Evolutionary conservation across 805 yeast species (phyloP).

Genomic region (Danielozyma ontarioensis): DNA sequence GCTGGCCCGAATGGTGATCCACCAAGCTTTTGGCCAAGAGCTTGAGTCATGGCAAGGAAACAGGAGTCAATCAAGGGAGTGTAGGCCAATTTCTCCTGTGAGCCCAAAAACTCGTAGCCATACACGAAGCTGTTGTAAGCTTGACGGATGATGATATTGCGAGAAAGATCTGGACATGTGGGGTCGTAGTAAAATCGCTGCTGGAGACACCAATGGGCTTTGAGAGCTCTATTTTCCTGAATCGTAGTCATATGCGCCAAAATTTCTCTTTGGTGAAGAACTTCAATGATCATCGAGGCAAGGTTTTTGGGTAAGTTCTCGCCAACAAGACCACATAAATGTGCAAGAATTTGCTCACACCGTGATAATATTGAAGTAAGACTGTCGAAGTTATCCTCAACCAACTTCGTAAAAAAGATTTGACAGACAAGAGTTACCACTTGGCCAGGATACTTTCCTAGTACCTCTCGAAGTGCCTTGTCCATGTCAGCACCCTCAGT

Average conservation of each 20-base stretch:
- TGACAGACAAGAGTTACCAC: constrained; percentile 50
- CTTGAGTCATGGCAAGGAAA: constrained; percentile 66
- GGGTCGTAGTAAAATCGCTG: constrained; percentile 44
- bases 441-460: constrained; percentile 50
- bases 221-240: constrained; percentile 3
- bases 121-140: constrained; percentile 49
- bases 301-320: constrained; percentile 21
- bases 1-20: constrained; percentile 95
- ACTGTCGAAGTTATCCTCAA: constrained; percentile 23
- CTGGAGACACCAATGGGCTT: constrained; percentile 43
- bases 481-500: constrained; percentile 1
- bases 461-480: constrained; percentile 17
- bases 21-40: constrained; percentile 70
- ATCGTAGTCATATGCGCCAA: constrained; percentile 11
- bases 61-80: constrained; percentile 69
- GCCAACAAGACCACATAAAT: constrained; percentile 8
- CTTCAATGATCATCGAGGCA: constrained; percentile 51
- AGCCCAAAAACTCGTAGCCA: constrained; percentile 81
- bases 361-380: too few species aligned
- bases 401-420: constrained; percentile 45
- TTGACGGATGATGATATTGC: constrained; percentile 44
- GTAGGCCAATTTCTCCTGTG: constrained; percentile 64
- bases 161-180: constrained; percentile 16
- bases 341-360: too few species aligned
- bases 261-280: constrained; percentile 53